Base-by-base conservation (phyloP, 371 early-diverging fungal species). In the Mortierella polycephala region DNA sequence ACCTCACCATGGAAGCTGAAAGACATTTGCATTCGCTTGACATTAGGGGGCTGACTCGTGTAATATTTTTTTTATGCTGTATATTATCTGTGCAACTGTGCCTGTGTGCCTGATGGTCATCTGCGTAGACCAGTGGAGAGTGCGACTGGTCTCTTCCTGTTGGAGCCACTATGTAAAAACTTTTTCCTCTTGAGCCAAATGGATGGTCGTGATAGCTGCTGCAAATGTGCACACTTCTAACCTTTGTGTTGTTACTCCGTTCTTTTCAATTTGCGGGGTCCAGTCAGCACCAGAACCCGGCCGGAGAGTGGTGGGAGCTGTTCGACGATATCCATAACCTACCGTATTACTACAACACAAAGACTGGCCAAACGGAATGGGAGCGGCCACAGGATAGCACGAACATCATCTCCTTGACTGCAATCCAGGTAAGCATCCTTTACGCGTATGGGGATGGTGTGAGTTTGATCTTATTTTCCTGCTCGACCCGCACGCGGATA, bases 291-390 rank as follows among this genome's bases (percentile, higher is more conserved):
- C 86, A 81, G 58, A 76, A 84, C 64, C 92, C 92, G 18, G 87
- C 86, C 42, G 91, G 91, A 65, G 96, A 96, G 71, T 98, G 96
- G 96, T 97, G 97, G 97, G 96, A 96, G 83, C 86, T 97, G 45
- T 91, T 90, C 74, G 97, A 98, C 81, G 93, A 96, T 42, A 85
- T 87, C 50, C 88, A 93, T 62, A 88, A 91, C 51, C 81, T 93
- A 50, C 90, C 91, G 7, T 98, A 96, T 82, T 97, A 94, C 81
- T 97, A 96, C 85, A 93, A 96, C 82, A 91, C 96, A 6, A 83
- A 84, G 58, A 92, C 95, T 0, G 89, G 90, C 30, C 83, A 90
- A 59, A 95, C 96, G 12, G 95, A 94, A 74, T 98, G 98, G 98
- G 74, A 86, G 49, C 84, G 88, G 57, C 98, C 98, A 40, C 83